phyloP scores from a whole-genome alignment of 176 grass and related monocot species.

The barley (Hordeum vulgare) region MorexV3_pseudomolecules_assembly NC_058523.1:535737367-535737866 shows the following conservation, averaged over 20 bases:
- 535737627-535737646: neutral
- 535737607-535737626: no score
- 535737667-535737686: neutral
- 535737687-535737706: neutral
- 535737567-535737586: no score
- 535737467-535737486: no score
- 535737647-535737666: neutral
- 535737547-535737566: no score
- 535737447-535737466: no score
- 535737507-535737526: no score
- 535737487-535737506: no score
- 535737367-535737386: no score
- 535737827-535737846: conserved; percentile 9
- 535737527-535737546: no score
- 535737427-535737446: no score
- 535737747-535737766: neutral
- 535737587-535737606: neutral
- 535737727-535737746: neutral
- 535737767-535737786: neutral
- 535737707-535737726: neutral
- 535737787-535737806: neutral
- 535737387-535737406: no score
- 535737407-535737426: no score
- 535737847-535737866: neutral
- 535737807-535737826: neutral